These are phyloP conservation scores for Triangularia setosa DNA, from an alignment of 2,329 filamentous ascomycete species.

Conservation along the genomic window DNA sequence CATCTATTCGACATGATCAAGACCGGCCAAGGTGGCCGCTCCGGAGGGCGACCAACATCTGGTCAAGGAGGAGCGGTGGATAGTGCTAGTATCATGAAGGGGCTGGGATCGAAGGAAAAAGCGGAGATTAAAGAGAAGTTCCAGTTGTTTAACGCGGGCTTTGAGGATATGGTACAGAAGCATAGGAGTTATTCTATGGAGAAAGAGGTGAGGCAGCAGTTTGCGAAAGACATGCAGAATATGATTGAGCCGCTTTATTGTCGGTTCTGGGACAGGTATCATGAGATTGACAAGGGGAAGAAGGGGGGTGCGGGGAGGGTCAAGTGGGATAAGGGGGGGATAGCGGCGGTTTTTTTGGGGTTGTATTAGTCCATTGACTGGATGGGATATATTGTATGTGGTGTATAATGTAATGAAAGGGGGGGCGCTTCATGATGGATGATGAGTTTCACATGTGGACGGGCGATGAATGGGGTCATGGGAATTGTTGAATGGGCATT, in stretches of 20 bases:
- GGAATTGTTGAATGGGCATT: background rate
- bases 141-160: constrained; percentile 80
- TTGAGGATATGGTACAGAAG: constrained; percentile 80
- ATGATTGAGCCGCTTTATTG: constrained; percentile 93
- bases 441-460: background rate
- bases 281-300: constrained; percentile 95
- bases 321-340: constrained; percentile 86
- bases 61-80: constrained; percentile 61
- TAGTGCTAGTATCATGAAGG: constrained; percentile 78
- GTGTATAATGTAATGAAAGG: background rate
- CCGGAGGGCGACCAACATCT: constrained; percentile 61
- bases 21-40: constrained; percentile 42
- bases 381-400: background rate
- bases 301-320: constrained; percentile 98
- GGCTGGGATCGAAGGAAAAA: constrained; percentile 82
- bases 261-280: constrained; percentile 94
- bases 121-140: constrained; percentile 97
- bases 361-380: constrained; percentile 39
- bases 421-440: background rate
- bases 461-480: background rate
- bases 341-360: constrained; percentile 62
- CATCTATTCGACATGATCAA: constrained; percentile 88
- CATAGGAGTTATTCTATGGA: constrained; percentile 90
- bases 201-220: constrained; percentile 74
- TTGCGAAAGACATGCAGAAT: constrained; percentile 80